Evolutionary conservation across 345 rosid genomes (phyloP).

Genomic region (Psidium friedrichsthalianum): DNA sequence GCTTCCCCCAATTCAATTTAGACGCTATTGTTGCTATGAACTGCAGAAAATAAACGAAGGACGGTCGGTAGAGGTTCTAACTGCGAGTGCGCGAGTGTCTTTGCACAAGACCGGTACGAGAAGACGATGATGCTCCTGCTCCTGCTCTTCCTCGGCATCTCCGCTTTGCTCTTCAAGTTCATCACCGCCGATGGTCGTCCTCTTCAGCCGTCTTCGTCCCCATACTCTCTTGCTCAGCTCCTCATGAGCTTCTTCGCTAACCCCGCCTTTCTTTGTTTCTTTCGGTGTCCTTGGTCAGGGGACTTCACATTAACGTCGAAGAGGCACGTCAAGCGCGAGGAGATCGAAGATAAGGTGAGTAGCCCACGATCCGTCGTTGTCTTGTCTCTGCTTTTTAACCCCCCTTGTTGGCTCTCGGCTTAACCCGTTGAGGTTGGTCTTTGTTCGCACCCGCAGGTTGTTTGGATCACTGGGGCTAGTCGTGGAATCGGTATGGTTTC

Average conservation of each 20-base stretch:
- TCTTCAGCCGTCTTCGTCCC: neutral
- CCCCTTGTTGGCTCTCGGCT: neutral
- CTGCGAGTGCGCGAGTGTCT: neutral
- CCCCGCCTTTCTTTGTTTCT: neutral
- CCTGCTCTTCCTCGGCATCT: neutral
- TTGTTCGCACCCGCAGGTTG: constrained; percentile 32
- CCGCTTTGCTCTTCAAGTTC: constrained; percentile 34
- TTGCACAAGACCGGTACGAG: neutral
- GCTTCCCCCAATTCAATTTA: neutral
- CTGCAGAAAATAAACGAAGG: neutral
- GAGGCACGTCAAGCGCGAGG: constrained; percentile 60
- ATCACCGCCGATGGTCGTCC: constrained; percentile 48
- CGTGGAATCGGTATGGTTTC: constrained; percentile 73
- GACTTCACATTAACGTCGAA: constrained; percentile 66
- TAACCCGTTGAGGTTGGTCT: neutral
- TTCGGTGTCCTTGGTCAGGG: constrained; percentile 21
- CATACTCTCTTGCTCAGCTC: neutral
- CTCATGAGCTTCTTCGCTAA: neutral
- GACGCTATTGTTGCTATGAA: neutral
- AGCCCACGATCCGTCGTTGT: neutral
- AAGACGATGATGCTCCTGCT: neutral
- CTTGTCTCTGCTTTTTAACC: neutral
- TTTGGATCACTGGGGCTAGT: constrained; percentile 97
- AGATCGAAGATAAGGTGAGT: constrained; percentile 68
- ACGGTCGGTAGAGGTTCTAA: neutral